Percentiles rank a stretch among this genome's conserved stretches.
Conservation (phyloP, 2,329 filamentous ascomycete genomes). For the Lasiodiplodia hormozganensis region DNA sequence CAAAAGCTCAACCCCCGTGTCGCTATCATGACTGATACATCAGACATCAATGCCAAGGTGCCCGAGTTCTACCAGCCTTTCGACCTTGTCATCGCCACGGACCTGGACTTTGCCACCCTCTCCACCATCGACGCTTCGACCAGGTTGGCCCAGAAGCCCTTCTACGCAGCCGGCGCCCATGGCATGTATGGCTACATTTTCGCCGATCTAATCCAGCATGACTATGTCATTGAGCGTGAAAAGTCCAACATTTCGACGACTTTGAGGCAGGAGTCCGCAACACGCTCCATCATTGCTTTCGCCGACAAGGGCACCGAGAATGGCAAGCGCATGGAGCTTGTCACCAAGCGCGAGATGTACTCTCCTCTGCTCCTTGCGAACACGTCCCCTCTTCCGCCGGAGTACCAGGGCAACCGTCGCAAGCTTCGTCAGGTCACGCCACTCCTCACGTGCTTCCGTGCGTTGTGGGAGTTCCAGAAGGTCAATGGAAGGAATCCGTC, state of each 20-base stretch:
- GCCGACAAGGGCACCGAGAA: slow-evolving; percentile 68
- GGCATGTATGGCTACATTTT: slow-evolving; percentile 97
- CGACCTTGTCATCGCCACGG: slow-evolving; percentile 88
- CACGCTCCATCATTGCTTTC: slow-evolving; percentile 75
- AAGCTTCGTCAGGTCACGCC: slow-evolving; percentile 79
- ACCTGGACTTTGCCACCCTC: slow-evolving; percentile 77
- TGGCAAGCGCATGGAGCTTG: slow-evolving; percentile 77
- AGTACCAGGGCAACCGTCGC: slow-evolving; percentile 72
- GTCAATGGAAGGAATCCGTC: slow-evolving; percentile 44
- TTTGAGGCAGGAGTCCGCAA: slow-evolving; percentile 74
- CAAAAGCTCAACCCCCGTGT: slow-evolving; percentile 91
- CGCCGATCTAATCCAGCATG: slow-evolving; percentile 87
- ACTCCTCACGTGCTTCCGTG: slow-evolving; percentile 82
- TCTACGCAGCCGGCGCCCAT: slow-evolving; percentile 87
- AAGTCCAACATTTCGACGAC: slow-evolving; percentile 72
- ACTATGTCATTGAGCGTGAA: slow-evolving; percentile 86
- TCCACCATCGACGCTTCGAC: slow-evolving; percentile 86
- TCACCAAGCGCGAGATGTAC: slow-evolving; percentile 91
- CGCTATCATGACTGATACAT: slow-evolving; percentile 72
- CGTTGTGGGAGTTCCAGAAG: slow-evolving; percentile 86
- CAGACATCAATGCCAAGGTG: slow-evolving; percentile 70
- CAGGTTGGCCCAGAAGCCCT: slow-evolving; percentile 76
- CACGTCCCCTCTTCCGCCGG: slow-evolving; percentile 71
- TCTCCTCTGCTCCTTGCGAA: slow-evolving; percentile 88
- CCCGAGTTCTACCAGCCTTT: slow-evolving; percentile 79